Evolutionary conservation across 495 filamentous ascomycete genomes (phyloP).

Genomic region (Aspergillus coremiiformis): DNA sequence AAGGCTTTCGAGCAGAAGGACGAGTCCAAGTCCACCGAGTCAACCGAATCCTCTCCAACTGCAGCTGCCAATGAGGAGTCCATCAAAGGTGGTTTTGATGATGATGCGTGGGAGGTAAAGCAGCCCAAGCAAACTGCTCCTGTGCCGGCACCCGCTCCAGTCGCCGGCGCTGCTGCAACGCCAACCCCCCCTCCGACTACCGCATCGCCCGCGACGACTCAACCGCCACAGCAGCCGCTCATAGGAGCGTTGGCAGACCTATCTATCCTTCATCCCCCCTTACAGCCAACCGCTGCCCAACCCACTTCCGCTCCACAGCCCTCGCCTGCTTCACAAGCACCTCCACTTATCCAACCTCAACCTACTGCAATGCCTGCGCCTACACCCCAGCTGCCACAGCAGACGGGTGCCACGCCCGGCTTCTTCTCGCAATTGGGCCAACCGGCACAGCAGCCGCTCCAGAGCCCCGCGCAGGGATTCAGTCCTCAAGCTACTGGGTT

Average conservation of each 20-base stretch:
- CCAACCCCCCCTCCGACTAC: slow-evolving; percentile 24
- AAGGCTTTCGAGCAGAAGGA: slow-evolving; percentile 71
- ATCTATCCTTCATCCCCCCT: slow-evolving; percentile 63
- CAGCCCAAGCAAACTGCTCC: slow-evolving; percentile 58
- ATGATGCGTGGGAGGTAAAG: slow-evolving; percentile 96
- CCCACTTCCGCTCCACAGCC: slow-evolving; percentile 27
- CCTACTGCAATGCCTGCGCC: slow-evolving; percentile 42
- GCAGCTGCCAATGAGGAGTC: slow-evolving; percentile 41
- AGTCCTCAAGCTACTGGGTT: slow-evolving; percentile 42
- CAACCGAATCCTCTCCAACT: slow-evolving; percentile 39
- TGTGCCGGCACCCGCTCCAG: slow-evolving; percentile 20
- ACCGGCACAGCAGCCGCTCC: slow-evolving; percentile 22
- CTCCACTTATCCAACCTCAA: slow-evolving; percentile 34
- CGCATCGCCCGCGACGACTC: slow-evolving; percentile 33
- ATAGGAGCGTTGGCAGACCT: slow-evolving; percentile 73
- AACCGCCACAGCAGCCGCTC: slow-evolving; percentile 44
- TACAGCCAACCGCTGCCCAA: slow-evolving; percentile 64
- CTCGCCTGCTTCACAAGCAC: slow-evolving; percentile 12
- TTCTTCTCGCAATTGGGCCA: slow-evolving; percentile 48
- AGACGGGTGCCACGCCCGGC: slow-evolving; percentile 40
- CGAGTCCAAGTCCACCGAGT: slow-evolving; percentile 37
- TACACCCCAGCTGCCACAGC: slow-evolving; percentile 49
- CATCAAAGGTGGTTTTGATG: slow-evolving; percentile 68
- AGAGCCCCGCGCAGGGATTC: slow-evolving; percentile 17
- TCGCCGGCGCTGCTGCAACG: slow-evolving; percentile 22